Conservation (phyloP, 768 basidiomycete species). For the Daedaleopsis nitida region DNA sequence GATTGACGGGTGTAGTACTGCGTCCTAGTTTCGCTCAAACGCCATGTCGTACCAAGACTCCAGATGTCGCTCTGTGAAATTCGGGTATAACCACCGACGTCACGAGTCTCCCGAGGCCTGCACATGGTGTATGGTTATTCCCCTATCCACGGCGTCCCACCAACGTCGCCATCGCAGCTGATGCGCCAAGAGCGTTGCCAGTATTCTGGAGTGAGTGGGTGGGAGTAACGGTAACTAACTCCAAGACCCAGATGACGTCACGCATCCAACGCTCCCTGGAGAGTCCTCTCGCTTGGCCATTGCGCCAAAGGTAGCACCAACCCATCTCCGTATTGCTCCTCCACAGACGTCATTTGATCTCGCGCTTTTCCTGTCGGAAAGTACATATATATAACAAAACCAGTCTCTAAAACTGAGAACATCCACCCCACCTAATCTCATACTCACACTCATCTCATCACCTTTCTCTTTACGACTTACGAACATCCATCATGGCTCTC, state of each 20-base stretch:
- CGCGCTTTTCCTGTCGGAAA: neutral
- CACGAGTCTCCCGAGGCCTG: neutral
- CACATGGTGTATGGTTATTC: neutral
- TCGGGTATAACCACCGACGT: no score
- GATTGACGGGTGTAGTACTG: no score
- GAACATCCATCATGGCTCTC: constrained; percentile 37
- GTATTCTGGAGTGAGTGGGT: neutral
- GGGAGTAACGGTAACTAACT: neutral
- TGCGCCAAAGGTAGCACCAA: neutral
- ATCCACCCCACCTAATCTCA: neutral
- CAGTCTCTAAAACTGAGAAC: neutral
- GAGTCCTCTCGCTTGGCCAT: neutral
- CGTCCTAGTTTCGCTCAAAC: no score
- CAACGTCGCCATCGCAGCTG: no score
- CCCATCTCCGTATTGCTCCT: neutral
- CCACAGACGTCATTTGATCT: neutral
- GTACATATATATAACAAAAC: neutral
- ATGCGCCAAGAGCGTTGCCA: no score
- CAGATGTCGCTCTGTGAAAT: no score
- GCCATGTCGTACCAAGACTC: no score
- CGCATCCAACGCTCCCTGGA: neutral
- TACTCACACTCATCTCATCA: neutral
- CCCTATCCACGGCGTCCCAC: no score
- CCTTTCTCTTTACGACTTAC: neutral
- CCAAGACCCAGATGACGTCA: neutral